phyloP scores from a whole-genome alignment of 495 filamentous ascomycete genomes.

The Aspergillus affinis region DNA sequence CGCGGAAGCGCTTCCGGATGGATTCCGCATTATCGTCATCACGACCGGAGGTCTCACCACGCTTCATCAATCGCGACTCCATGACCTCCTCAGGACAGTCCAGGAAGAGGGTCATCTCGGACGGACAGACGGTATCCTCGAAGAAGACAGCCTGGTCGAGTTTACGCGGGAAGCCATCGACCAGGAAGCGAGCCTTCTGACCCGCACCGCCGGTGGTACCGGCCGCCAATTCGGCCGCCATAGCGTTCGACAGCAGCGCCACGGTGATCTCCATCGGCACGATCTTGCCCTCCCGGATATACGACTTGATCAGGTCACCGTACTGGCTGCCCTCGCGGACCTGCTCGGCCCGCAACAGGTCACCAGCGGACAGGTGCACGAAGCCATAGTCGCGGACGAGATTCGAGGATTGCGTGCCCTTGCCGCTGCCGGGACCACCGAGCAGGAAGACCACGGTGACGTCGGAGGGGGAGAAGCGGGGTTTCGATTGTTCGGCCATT shows the following conservation, averaged over 20 bases:
- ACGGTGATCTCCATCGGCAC: slow-evolving; percentile 99
- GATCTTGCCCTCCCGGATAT: slow-evolving; percentile 91
- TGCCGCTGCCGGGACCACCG: slow-evolving; percentile 56
- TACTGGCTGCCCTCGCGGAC: slow-evolving; percentile 79
- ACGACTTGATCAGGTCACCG: slow-evolving; percentile 82
- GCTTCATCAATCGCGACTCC: slow-evolving; percentile 76
- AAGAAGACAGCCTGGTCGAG: slow-evolving; percentile 95
- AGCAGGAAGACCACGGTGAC: slow-evolving; percentile 79
- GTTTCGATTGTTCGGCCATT: slow-evolving; percentile 41
- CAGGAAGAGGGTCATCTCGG: slow-evolving; percentile 82
- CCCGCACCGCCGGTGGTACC: slow-evolving; percentile 18
- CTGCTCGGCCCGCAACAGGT: slow-evolving; percentile 92
- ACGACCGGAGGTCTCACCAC: slow-evolving; percentile 88
- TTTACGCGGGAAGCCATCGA: slow-evolving; percentile 94
- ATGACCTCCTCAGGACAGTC: slow-evolving; percentile 88
- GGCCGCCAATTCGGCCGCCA: slow-evolving; percentile 60
- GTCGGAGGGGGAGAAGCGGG: slow-evolving; percentile 75
- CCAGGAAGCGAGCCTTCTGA: slow-evolving; percentile 65
- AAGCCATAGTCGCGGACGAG: slow-evolving; percentile 90
- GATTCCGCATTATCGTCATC: slow-evolving; percentile 92
- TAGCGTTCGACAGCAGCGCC: slow-evolving; percentile 85
- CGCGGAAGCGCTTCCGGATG: slow-evolving; percentile 92
- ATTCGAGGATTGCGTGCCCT: slow-evolving; percentile 77
- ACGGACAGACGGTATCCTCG: slow-evolving; percentile 82
- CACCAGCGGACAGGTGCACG: slow-evolving; percentile 88